These are phyloP conservation scores for Sporothrix luriei DNA, from an alignment of 2,329 filamentous ascomycete species.

Conservation along the genomic window DNA sequence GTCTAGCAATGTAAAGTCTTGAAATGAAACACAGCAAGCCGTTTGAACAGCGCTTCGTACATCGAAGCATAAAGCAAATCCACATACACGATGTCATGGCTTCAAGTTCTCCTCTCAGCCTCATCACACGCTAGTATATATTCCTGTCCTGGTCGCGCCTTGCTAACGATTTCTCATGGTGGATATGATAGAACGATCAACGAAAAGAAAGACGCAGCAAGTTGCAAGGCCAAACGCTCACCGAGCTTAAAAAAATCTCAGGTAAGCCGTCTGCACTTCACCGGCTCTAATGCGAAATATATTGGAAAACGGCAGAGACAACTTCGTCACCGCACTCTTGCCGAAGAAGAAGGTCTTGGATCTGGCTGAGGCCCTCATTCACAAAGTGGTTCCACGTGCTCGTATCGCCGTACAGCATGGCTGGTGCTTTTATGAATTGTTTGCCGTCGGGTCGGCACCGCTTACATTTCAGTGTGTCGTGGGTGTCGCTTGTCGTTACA, in stretches of 20 bases:
- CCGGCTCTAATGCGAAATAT: conserved; percentile 73
- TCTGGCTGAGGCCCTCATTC: conserved; percentile 75
- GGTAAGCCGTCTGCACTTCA: not conserved
- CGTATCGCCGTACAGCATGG: conserved; percentile 96
- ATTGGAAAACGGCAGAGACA: conserved; percentile 96
- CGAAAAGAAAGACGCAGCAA: not conserved
- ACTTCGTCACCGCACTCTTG: conserved; percentile 79
- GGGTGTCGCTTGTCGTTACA: conserved; percentile 82
- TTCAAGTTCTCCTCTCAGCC: not conserved
- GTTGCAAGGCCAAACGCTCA: not conserved
- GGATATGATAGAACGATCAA: not conserved
- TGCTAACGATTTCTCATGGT: not conserved
- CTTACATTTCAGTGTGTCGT: conserved; percentile 99
- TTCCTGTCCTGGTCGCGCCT: not conserved
- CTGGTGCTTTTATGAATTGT: conserved; percentile 86
- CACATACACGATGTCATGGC: not conserved
- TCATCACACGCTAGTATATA: not conserved
- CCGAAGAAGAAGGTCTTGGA: conserved; percentile 86
- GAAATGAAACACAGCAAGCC: conserved; percentile 5
- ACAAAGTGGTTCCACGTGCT: conserved; percentile 99
- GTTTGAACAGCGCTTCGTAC: not conserved
- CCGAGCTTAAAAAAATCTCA: not conserved
- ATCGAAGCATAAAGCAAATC: conserved; percentile 4
- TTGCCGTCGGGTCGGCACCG: conserved; percentile 84
- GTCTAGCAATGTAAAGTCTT: conserved; percentile 5